phyloP scores from a whole-genome alignment of 2,329 filamentous ascomycete species.

The Neofusicoccum laricinum region DNA sequence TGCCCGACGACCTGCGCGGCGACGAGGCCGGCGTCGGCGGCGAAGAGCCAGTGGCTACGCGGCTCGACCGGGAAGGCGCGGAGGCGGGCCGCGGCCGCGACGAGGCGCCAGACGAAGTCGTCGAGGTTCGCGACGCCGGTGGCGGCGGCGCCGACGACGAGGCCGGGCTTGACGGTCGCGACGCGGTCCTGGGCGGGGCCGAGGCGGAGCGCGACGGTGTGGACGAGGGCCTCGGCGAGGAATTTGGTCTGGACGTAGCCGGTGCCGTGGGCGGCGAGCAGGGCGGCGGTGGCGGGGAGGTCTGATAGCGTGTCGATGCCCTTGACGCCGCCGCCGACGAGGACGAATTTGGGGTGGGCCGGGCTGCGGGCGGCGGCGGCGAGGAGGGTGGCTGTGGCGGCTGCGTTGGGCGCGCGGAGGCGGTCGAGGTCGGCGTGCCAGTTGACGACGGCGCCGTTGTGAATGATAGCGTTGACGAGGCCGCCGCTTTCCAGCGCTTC shows the following conservation, averaged over 20 bases:
- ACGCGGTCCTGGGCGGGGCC: background rate
- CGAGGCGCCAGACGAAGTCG: background rate
- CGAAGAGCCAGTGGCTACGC: background rate
- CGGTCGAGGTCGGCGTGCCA: background rate
- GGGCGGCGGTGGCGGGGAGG: background rate
- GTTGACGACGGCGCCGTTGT: background rate
- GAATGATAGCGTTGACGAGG: background rate
- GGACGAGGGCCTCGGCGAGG: background rate
- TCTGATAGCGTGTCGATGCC: background rate
- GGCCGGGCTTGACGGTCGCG: background rate
- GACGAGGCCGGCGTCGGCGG: background rate
- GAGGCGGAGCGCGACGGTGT: background rate
- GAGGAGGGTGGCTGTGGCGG: background rate
- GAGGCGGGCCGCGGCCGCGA: background rate
- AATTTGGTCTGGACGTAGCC: background rate
- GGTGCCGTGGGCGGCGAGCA: background rate
- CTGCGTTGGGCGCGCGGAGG: background rate
- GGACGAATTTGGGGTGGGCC: background rate
- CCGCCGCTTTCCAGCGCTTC: background rate
- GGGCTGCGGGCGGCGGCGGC: background rate
- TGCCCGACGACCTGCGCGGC: background rate
- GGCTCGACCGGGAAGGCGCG: background rate
- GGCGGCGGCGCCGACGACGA: background rate
- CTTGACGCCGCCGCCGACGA: background rate
- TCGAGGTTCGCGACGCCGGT: background rate